phyloP scores from a whole-genome alignment of 306 rosid genomes.

The Gynostemma pentaphyllum region DNA sequence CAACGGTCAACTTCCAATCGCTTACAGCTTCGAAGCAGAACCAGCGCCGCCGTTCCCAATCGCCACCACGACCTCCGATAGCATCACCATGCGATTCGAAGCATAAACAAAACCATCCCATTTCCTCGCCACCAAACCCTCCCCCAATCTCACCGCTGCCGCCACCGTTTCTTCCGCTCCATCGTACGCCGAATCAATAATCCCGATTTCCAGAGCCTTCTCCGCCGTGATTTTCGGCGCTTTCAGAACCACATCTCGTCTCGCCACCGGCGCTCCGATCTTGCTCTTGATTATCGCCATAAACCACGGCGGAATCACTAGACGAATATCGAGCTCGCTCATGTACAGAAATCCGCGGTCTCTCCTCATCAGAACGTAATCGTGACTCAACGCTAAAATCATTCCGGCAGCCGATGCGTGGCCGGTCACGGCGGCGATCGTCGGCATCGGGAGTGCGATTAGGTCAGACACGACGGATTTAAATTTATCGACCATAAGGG shows the following conservation, averaged over 20 bases:
- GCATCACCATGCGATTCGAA: conserved; percentile 30
- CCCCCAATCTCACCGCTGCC: conserved; percentile 39
- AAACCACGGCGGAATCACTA: conserved; percentile 46
- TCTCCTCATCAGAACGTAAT: conserved; percentile 52
- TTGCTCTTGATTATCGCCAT: conserved; percentile 28
- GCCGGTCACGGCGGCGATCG: conserved; percentile 68
- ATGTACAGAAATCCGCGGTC: conserved; percentile 72
- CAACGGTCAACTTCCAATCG: too few species aligned
- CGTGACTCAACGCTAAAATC: conserved; percentile 55
- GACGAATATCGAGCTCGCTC: conserved; percentile 76
- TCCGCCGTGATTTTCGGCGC: conserved; percentile 55
- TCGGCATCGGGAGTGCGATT: conserved; percentile 63
- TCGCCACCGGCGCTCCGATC: conserved; percentile 36
- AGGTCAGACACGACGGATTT: conserved; percentile 38
- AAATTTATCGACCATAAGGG: conserved; percentile 24
- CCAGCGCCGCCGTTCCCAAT: conserved; percentile 1
- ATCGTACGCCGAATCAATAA: conserved; percentile 48
- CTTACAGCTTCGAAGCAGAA: conserved; percentile 29
- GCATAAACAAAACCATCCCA: conserved; percentile 80
- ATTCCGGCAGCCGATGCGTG: conserved; percentile 76
- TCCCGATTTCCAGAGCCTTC: conserved; percentile 42
- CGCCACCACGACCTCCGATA: conserved; percentile 22
- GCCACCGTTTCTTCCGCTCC: conserved; percentile 37
- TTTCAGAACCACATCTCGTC: conserved; percentile 37
- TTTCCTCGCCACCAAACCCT: conserved; percentile 24